Conservation (phyloP, 2,329 filamentous ascomycete species). For the Septoria linicola region DNA sequence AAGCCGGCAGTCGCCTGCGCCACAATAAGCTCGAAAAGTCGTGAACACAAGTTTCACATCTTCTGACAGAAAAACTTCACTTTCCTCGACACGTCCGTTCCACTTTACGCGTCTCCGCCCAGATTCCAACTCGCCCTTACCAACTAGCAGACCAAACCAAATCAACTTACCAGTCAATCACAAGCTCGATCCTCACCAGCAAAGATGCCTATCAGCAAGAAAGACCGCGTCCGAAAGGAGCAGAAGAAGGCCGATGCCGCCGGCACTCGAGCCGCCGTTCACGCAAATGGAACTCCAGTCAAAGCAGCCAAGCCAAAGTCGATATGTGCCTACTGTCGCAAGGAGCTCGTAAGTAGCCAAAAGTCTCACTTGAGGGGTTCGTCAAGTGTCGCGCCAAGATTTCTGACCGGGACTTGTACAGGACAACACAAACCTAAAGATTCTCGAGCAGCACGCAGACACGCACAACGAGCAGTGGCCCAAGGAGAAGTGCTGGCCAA, state of each 20-base stretch:
- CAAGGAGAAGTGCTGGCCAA: slow-evolving; percentile 61
- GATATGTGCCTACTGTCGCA: slow-evolving; percentile 38
- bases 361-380: no score
- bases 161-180: neutral
- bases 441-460: slow-evolving; percentile 54
- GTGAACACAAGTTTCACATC: no score
- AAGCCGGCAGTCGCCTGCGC: no score
- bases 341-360: slow-evolving; percentile 29
- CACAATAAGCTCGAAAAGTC: no score
- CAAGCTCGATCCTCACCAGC: neutral
- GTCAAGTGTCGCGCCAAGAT: no score
- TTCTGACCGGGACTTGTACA: neutral
- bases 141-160: no score
- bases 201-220: slow-evolving; percentile 52
- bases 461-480: slow-evolving; percentile 56
- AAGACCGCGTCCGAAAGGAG: slow-evolving; percentile 54
- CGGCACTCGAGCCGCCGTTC: slow-evolving; percentile 55
- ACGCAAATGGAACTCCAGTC: slow-evolving; percentile 56
- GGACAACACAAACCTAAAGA: slow-evolving; percentile 52
- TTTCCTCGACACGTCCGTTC: no score
- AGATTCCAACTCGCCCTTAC: no score
- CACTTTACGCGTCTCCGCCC: no score
- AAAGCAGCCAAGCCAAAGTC: slow-evolving; percentile 56
- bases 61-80: no score
- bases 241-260: slow-evolving; percentile 57